Evolutionary conservation across 1,284 basidiomycete genomes (phyloP).

Genomic region (Hypsizygus ulmarius): DNA sequence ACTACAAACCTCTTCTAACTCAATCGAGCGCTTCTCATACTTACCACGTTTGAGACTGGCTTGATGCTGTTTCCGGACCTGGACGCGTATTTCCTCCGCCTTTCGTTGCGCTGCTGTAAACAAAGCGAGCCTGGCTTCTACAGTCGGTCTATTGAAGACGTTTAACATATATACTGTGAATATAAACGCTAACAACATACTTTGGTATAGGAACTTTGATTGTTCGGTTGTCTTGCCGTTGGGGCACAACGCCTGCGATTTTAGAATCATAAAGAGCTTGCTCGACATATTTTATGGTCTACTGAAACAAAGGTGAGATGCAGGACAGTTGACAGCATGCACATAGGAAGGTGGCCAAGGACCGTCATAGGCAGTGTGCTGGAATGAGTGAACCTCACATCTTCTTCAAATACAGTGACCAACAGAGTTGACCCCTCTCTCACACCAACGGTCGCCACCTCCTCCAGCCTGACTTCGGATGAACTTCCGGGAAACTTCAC

Average conservation of each 20-base stretch:
- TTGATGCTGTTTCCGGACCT: slow-evolving; percentile 67
- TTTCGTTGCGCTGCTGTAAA: slow-evolving; percentile 53
- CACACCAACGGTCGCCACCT: slow-evolving; percentile 75
- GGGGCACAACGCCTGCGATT: slow-evolving; percentile 67
- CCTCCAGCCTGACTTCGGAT: slow-evolving; percentile 50
- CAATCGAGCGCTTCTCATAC: slow-evolving; percentile 63
- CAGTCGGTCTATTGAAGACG: slow-evolving; percentile 55
- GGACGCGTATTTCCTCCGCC: slow-evolving; percentile 72
- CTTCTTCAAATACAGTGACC: slow-evolving; percentile 72
- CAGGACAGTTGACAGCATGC: slow-evolving; percentile 5
- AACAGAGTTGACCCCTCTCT: slow-evolving; percentile 69
- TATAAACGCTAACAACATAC: slow-evolving; percentile 37
- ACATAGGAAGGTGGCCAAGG: slow-evolving; percentile 12
- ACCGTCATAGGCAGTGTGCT: no score
- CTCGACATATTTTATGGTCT: slow-evolving; percentile 74
- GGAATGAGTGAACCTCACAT: slow-evolving; percentile 42
- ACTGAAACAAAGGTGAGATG: slow-evolving; percentile 29
- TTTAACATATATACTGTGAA: not conserved
- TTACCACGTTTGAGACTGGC: slow-evolving; percentile 65
- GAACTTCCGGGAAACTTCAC: slow-evolving; percentile 47
- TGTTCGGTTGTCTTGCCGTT: slow-evolving; percentile 63
- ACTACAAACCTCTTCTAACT: slow-evolving; percentile 56
- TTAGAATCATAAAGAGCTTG: slow-evolving; percentile 69
- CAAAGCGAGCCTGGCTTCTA: slow-evolving; percentile 61
- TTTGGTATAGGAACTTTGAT: slow-evolving; percentile 77